Evolutionary conservation across 495 filamentous ascomycete genomes (phyloP).

Genomic region (Daldinia childiae): DNA sequence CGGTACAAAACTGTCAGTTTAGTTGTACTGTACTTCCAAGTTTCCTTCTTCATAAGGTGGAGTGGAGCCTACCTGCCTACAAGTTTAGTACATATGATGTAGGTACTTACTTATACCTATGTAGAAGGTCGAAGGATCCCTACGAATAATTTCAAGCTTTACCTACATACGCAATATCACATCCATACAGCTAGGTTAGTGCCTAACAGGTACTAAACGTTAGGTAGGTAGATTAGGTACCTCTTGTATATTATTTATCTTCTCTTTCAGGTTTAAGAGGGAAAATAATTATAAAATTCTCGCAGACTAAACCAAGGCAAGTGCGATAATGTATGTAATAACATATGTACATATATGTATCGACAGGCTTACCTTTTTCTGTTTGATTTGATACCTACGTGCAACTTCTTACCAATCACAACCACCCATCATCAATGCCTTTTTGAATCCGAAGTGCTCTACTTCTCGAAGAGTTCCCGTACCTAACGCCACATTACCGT

Average conservation of each 20-base stretch:
- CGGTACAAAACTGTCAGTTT: conserved; percentile 1
- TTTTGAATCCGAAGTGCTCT: neutral
- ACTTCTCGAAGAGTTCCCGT: neutral
- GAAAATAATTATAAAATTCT: too few relatives aligned
- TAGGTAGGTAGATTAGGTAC: too few relatives aligned
- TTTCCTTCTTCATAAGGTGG: neutral
- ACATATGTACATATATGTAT: conserved; percentile 1
- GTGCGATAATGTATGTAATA: neutral
- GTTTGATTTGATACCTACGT: neutral
- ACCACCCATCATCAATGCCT: neutral
- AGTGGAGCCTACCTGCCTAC: neutral
- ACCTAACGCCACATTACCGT: conserved; percentile 24
- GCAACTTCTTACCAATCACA: neutral
- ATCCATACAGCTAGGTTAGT: too few relatives aligned
- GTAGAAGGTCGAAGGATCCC: neutral
- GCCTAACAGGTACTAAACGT: too few relatives aligned
- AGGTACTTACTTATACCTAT: too few relatives aligned
- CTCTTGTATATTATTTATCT: too few relatives aligned
- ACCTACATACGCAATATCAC: too few relatives aligned
- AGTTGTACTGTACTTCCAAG: neutral
- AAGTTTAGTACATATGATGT: neutral
- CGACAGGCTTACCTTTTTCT: neutral
- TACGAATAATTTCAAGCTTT: neutral
- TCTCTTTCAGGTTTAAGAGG: too few relatives aligned
- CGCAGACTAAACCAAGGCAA: neutral